A percentile compares a stretch with the other conserved stretches of the same genome.
Evolutionary conservation across 2,329 filamentous ascomycete species (phyloP).

Genomic region (Shiraia sp.): DNA sequence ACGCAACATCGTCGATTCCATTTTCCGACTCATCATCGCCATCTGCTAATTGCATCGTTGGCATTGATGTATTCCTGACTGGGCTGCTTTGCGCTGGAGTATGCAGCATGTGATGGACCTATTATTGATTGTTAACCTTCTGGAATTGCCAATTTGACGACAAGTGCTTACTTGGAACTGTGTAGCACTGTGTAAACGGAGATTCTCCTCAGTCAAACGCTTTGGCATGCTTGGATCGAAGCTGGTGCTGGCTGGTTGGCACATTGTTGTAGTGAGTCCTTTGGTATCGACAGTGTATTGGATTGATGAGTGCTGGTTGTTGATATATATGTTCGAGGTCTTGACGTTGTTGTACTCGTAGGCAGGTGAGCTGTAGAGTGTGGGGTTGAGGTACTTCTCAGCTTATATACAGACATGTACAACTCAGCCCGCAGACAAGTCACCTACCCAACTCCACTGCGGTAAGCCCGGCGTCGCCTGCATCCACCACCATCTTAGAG

Average conservation of each 20-base stretch:
- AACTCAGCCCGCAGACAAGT: conserved; percentile 9
- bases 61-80: conserved; percentile 14
- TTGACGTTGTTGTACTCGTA: not conserved
- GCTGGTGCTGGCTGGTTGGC: conserved; percentile 10
- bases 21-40: conserved; percentile 25
- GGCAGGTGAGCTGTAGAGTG: not conserved
- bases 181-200: conserved; percentile 32
- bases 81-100: conserved; percentile 12
- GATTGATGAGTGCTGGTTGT: not conserved
- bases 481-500: conserved; percentile 19
- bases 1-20: conserved; percentile 19
- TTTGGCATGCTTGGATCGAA: conserved; percentile 12
- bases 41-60: conserved; percentile 1
- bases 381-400: not conserved
- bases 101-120: conserved; percentile 9
- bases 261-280: conserved; percentile 7
- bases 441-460: conserved; percentile 16
- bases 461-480: conserved; percentile 21
- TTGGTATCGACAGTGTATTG: not conserved
- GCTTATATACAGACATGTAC: conserved; percentile 15
- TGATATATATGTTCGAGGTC: not conserved
- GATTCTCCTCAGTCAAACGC: conserved; percentile 36
- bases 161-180: conserved; percentile 25
- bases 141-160: not conserved
- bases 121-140: conserved; percentile 7